Percentiles rank a stretch among this genome's conserved stretches.
phyloP scores from a whole-genome alignment of 2,329 filamentous ascomycete species.

The Myriosclerotinia curreyana region DNA sequence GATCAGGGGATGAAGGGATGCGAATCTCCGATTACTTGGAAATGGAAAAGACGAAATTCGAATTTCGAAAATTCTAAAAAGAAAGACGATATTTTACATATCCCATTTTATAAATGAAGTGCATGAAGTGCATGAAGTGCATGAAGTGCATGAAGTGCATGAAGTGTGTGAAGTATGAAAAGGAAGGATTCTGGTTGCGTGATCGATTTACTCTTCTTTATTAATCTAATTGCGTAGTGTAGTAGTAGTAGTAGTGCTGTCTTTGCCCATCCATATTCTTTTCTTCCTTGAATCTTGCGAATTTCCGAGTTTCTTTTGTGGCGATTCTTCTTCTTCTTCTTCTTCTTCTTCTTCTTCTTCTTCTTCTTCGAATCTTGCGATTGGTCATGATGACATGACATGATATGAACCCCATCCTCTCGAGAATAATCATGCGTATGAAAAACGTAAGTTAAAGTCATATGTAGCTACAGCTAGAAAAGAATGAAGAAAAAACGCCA shows the following conservation, averaged over 20 bases:
- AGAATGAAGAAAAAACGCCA: conserved; percentile 1
- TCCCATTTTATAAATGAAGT: not conserved
- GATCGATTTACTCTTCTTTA: conserved; percentile 7
- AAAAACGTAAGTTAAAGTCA: not conserved
- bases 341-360: not conserved
- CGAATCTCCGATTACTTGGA: too few species aligned
- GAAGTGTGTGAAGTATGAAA: too few species aligned
- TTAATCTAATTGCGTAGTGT: conserved; percentile 10
- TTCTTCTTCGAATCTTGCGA: conserved; percentile 6
- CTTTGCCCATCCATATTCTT: not conserved
- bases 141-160: too few species aligned
- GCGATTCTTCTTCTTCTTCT: not conserved
- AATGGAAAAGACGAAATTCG: too few species aligned
- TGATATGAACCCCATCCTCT: not conserved
- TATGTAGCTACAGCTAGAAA: not conserved
- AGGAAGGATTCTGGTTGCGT: not conserved
- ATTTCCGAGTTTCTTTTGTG: not conserved
- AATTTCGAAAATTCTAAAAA: too few species aligned
- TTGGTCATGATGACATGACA: not conserved
- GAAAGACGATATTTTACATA: not conserved
- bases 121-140: not conserved
- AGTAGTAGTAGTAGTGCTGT: too few species aligned
- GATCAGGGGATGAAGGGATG: too few species aligned
- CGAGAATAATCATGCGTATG: conserved; percentile 13
- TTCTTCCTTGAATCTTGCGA: not conserved